These are phyloP conservation scores for Mycena epipterygia DNA, from an alignment of 768 basidiomycete genomes.

Conservation along the genomic window DNA sequence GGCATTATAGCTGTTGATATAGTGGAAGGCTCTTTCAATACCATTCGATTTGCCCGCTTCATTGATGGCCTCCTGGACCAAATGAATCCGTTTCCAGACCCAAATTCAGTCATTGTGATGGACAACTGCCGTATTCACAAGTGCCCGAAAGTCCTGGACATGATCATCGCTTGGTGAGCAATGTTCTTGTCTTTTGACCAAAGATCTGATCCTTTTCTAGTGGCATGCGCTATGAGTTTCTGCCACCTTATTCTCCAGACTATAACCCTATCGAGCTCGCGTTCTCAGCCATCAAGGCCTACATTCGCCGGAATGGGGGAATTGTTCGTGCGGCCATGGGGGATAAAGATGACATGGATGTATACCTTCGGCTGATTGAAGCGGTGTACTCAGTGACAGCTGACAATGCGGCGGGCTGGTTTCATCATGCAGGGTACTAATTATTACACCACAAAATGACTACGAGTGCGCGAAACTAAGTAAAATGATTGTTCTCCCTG, in stretches of 20 bases:
- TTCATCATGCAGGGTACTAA: constrained; percentile 31
- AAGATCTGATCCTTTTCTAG: neutral
- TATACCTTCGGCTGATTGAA: constrained; percentile 37
- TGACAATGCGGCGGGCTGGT: constrained; percentile 39
- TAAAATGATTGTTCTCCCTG: neutral
- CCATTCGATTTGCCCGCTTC: neutral
- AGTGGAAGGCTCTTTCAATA: constrained; percentile 42
- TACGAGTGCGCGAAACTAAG: neutral
- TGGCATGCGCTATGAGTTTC: neutral
- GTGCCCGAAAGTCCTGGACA: neutral
- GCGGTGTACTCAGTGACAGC: constrained; percentile 39
- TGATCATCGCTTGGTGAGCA: constrained; percentile 3
- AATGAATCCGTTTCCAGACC: constrained; percentile 18
- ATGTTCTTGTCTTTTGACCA: neutral
- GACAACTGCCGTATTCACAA: constrained; percentile 19
- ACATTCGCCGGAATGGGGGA: constrained; percentile 35
- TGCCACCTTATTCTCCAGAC: constrained; percentile 19
- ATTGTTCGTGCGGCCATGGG: constrained; percentile 30
- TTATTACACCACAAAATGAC: neutral
- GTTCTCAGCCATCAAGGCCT: constrained; percentile 44
- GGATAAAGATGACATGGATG: constrained; percentile 34
- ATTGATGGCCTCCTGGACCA: constrained; percentile 42
- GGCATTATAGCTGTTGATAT: constrained; percentile 48
- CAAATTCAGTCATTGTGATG: constrained; percentile 19
- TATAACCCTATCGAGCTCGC: constrained; percentile 31